phyloP scores from a whole-genome alignment of 306 rosid genomes.

The Quillaja saponaria region DNA sequence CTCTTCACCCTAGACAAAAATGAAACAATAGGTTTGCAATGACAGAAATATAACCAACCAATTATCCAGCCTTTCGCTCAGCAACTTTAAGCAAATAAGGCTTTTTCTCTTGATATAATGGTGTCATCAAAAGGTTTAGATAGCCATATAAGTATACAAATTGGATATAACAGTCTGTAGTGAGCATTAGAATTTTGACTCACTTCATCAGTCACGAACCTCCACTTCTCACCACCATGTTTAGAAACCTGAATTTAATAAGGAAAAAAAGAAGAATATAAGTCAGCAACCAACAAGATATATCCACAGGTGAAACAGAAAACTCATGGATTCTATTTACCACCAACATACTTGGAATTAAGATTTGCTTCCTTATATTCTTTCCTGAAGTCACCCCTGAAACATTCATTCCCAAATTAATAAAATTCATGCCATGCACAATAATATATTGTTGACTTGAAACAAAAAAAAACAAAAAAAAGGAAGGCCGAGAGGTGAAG shows the following conservation, averaged over 20 bases:
- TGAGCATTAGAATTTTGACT: slow-evolving; percentile 7
- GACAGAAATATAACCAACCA: background rate
- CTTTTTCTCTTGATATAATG: slow-evolving; percentile 65
- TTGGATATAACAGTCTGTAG: no score
- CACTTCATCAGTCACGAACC: slow-evolving; percentile 73
- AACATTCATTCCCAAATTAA: background rate
- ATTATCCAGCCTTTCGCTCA: slow-evolving; percentile 61
- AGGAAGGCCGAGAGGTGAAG: background rate
- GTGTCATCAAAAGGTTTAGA: background rate
- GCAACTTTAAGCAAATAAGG: slow-evolving; percentile 64
- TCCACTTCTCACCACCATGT: slow-evolving; percentile 88
- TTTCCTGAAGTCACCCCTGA: slow-evolving; percentile 81
- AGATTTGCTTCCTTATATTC: slow-evolving; percentile 70
- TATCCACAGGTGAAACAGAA: no score
- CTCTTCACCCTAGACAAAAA: slow-evolving; percentile 47
- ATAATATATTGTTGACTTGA: no score
- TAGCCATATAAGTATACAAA: background rate
- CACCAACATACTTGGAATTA: slow-evolving; percentile 63
- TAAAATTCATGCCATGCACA: background rate
- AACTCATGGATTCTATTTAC: slow-evolving; percentile 31
- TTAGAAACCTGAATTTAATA: slow-evolving; percentile 54
- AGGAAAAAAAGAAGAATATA: no score
- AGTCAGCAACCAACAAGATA: no score
- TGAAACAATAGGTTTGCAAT: background rate
- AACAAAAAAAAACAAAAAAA: no score